Evolutionary conservation across 2,329 filamentous ascomycete genomes (phyloP).

Genomic region (Diaporthe sp.): DNA sequence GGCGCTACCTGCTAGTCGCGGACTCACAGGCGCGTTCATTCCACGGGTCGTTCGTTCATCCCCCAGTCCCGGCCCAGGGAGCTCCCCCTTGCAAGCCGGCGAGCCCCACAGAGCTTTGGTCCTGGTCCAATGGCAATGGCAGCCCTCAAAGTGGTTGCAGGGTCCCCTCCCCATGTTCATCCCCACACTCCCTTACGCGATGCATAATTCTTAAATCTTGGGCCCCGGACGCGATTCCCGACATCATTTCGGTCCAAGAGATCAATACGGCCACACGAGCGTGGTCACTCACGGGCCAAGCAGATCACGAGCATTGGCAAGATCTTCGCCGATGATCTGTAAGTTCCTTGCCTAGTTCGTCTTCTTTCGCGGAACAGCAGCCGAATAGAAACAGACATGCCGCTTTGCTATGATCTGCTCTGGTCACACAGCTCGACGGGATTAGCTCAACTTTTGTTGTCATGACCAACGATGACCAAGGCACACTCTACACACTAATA

Average conservation of each 20-base stretch:
- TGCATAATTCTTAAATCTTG: slow-evolving; percentile 33
- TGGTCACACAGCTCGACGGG: neutral
- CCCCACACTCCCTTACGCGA: slow-evolving; percentile 25
- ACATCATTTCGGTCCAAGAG: slow-evolving; percentile 26
- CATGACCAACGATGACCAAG: neutral
- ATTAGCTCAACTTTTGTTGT: neutral
- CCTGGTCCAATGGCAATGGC: neutral
- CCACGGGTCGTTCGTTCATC: neutral
- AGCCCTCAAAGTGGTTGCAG: slow-evolving; percentile 26
- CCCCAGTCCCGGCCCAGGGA: slow-evolving; percentile 13
- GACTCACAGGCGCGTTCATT: slow-evolving; percentile 15
- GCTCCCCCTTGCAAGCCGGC: slow-evolving; percentile 5
- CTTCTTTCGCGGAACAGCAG: neutral
- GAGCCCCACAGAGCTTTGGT: neutral
- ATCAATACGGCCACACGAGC: slow-evolving; percentile 30
- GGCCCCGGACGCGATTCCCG: slow-evolving; percentile 21
- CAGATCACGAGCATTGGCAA: slow-evolving; percentile 31
- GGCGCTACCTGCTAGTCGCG: slow-evolving; percentile 20
- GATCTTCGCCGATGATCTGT: neutral
- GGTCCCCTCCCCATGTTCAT: slow-evolving; percentile 4
- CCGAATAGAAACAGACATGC: neutral
- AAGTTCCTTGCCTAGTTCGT: neutral
- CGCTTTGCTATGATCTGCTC: neutral
- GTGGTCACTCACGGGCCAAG: slow-evolving; percentile 19
- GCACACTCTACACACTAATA: neutral